Evolutionary conservation across 2,329 filamentous ascomycete species (phyloP).

Genomic region (Colletotrichum cuscutae): DNA sequence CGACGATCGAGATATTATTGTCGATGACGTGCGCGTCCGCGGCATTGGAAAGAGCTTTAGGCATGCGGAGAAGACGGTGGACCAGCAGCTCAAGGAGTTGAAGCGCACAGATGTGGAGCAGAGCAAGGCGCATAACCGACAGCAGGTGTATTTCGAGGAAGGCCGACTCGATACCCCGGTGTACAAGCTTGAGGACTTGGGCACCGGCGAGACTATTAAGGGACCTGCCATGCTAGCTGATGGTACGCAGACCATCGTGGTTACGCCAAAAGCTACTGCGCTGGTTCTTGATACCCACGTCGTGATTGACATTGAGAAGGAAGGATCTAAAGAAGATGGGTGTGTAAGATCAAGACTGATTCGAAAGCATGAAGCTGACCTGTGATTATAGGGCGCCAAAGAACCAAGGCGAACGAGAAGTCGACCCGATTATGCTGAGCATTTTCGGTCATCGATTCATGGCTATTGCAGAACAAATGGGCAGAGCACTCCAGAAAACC

Average conservation of each 20-base stretch:
- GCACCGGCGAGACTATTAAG: constrained; percentile 75
- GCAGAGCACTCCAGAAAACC: constrained; percentile 81
- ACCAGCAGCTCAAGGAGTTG: constrained; percentile 81
- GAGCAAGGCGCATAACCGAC: constrained; percentile 70
- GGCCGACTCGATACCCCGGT: constrained; percentile 82
- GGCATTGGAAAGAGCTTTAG: constrained; percentile 91
- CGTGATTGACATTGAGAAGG: constrained; percentile 81
- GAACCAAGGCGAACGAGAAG: constrained; percentile 43
- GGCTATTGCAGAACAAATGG: constrained; percentile 89
- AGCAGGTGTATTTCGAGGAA: constrained; percentile 84
- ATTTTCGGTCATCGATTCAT: constrained; percentile 88
- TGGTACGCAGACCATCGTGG: constrained; percentile 90
- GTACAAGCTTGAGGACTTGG: constrained; percentile 82
- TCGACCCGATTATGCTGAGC: constrained; percentile 79
- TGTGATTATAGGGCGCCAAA: not conserved
- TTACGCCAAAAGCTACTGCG: constrained; percentile 81
- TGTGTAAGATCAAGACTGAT: constrained; percentile 4
- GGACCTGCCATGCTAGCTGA: constrained; percentile 91
- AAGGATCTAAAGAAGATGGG: constrained; percentile 47
- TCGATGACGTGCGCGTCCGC: constrained; percentile 89
- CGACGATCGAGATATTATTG: constrained; percentile 84
- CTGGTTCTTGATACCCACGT: constrained; percentile 87
- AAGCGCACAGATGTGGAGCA: constrained; percentile 66
- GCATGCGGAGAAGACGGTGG: constrained; percentile 82
- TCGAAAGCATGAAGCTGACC: too few species aligned